phyloP scores from a whole-genome alignment of 495 filamentous ascomycete species.

The Niebla homalea region DNA sequence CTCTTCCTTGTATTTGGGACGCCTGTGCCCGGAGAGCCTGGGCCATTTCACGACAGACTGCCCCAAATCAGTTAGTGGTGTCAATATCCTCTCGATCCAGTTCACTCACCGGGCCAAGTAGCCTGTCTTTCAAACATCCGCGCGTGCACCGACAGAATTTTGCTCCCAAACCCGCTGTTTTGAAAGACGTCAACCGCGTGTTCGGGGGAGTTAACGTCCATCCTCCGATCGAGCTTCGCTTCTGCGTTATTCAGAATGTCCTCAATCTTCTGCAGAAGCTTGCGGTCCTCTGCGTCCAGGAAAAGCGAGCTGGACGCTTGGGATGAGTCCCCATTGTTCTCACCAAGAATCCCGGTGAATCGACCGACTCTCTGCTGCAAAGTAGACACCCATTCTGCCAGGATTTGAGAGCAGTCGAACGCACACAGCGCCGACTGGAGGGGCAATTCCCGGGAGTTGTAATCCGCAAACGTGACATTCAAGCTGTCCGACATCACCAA shows the following conservation, averaged over 20 bases:
- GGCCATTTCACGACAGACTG: constrained; percentile 80
- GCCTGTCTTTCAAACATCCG: constrained; percentile 80
- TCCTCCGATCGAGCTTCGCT: constrained; percentile 56
- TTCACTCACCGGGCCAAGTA: constrained; percentile 75
- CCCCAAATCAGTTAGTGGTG: constrained; percentile 20
- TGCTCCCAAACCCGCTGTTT: constrained; percentile 65
- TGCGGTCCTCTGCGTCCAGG: constrained; percentile 83
- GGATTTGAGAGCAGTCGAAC: constrained; percentile 92
- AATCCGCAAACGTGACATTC: constrained; percentile 75
- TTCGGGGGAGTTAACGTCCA: constrained; percentile 34
- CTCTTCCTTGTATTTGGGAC: constrained; percentile 59
- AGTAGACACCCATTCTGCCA: constrained; percentile 91
- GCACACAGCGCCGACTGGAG: constrained; percentile 85
- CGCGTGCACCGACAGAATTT: constrained; percentile 75
- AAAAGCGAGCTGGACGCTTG: constrained; percentile 78
- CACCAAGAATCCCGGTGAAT: constrained; percentile 75
- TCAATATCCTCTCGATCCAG: neutral
- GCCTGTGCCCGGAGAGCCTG: constrained; percentile 78
- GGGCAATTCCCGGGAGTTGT: constrained; percentile 78
- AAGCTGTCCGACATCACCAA: constrained; percentile 80
- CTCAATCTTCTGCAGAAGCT: constrained; percentile 72
- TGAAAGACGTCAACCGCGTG: constrained; percentile 43
- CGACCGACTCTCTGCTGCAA: constrained; percentile 88
- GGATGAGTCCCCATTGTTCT: constrained; percentile 60
- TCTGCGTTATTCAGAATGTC: constrained; percentile 70